Conservation (phyloP, 345 rosid species). For the Capsella bursapastoris region DNA sequence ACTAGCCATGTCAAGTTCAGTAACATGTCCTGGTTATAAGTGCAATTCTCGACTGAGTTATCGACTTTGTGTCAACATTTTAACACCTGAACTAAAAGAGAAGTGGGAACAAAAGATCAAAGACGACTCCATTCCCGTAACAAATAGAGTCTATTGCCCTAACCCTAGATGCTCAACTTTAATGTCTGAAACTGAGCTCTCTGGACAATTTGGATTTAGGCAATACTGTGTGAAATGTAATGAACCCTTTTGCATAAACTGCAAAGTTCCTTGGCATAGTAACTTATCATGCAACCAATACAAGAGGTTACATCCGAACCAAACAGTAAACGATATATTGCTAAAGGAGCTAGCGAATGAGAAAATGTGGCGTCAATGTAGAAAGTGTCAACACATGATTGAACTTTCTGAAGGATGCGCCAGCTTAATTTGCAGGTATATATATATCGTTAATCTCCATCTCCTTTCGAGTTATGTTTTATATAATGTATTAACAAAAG, state of each 20-base stretch:
- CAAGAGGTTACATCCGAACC: neutral
- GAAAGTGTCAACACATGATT: slow-evolving; percentile 4
- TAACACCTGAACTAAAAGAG: neutral
- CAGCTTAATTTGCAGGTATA: neutral
- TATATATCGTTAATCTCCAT: neutral
- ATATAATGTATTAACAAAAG: neutral
- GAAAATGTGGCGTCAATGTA: neutral
- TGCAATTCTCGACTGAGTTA: neutral
- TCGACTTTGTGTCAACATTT: neutral
- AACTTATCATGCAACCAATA: neutral
- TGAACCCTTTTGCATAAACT: neutral
- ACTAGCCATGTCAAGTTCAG: neutral
- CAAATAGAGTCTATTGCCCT: neutral
- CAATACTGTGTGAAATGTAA: neutral
- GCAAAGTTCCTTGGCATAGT: neutral
- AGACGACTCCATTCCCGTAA: neutral
- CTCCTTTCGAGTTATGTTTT: neutral
- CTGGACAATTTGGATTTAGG: neutral
- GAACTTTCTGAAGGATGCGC: neutral
- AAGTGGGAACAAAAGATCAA: neutral
- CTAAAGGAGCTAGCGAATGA: neutral
- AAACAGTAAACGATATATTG: neutral
- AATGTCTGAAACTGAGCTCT: neutral
- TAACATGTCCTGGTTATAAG: neutral
- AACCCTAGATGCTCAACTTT: neutral